A percentile compares a stretch with the other conserved stretches of the same genome.
These are phyloP conservation scores for Helicocarpus griseus DNA, from an alignment of 2,329 filamentous ascomycete genomes.

Conservation along the genomic window DNA sequence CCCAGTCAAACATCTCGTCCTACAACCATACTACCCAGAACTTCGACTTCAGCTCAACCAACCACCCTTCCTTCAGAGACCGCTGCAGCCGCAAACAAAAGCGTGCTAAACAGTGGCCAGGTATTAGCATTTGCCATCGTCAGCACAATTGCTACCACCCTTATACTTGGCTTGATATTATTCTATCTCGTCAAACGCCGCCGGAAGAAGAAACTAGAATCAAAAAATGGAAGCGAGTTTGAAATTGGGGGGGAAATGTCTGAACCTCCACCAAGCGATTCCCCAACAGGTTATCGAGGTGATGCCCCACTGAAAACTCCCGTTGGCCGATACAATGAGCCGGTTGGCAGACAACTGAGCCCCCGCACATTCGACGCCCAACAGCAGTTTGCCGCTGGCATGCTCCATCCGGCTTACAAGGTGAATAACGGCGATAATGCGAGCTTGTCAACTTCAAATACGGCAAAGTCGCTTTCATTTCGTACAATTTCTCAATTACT, in stretches of 20 bases:
- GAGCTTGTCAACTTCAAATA: slow-evolving; percentile 16
- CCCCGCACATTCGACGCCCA: not conserved
- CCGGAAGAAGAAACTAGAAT: slow-evolving; percentile 17
- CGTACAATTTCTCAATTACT: slow-evolving; percentile 29
- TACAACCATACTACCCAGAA: not conserved
- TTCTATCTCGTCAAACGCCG: slow-evolving; percentile 23
- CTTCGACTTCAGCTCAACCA: not conserved
- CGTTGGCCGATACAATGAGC: slow-evolving; percentile 10
- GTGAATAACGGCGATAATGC: not conserved
- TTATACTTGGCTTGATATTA: slow-evolving; percentile 24
- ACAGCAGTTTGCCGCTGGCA: not conserved
- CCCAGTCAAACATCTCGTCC: not conserved
- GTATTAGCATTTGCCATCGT: slow-evolving; percentile 27
- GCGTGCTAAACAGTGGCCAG: not conserved
- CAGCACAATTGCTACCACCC: slow-evolving; percentile 26
- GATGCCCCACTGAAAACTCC: slow-evolving; percentile 6
- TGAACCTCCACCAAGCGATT: slow-evolving; percentile 21
- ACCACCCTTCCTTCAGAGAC: not conserved
- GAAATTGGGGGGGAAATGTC: slow-evolving; percentile 32
- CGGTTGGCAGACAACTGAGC: not conserved
- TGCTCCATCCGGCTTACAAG: not conserved
- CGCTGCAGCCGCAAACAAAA: not conserved
- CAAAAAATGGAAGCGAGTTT: slow-evolving; percentile 19
- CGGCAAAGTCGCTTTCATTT: slow-evolving; percentile 25
- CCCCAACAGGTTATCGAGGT: slow-evolving; percentile 4